Evolutionary conservation across 441 rosid genomes (phyloP).

Genomic region (Hura crepitans): DNA sequence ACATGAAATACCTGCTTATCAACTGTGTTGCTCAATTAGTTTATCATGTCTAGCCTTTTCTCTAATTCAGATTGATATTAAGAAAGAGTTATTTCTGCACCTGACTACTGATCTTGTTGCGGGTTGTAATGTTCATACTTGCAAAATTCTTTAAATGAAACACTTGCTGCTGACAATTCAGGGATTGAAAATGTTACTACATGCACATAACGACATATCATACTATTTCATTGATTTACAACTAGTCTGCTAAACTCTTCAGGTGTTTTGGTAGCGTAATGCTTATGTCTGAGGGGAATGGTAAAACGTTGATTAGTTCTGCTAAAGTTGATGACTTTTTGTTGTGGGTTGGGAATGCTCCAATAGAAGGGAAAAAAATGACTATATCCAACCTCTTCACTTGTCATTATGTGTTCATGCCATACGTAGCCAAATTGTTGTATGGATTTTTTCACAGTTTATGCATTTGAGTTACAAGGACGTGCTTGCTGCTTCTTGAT

Average conservation of each 20-base stretch:
- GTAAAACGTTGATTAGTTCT: conserved; percentile 3
- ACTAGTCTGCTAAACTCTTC: background rate
- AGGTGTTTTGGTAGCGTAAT: background rate
- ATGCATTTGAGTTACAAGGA: background rate
- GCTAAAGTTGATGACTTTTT: background rate
- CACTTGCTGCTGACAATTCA: background rate
- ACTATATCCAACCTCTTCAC: background rate
- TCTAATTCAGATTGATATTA: background rate
- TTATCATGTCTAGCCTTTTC: background rate
- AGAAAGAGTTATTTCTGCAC: background rate
- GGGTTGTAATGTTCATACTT: background rate
- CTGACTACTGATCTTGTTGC: background rate
- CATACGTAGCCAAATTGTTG: background rate
- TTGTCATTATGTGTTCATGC: background rate
- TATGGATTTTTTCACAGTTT: background rate
- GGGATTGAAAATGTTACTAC: background rate
- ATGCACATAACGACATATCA: background rate
- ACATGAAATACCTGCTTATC: background rate
- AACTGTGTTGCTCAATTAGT: background rate
- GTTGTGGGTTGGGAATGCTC: background rate
- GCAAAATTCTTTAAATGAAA: conserved; percentile 4
- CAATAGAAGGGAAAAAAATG: background rate
- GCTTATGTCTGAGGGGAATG: background rate
- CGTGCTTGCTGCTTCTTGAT: background rate
- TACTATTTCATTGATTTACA: background rate